Base-by-base conservation (phyloP, 192 early-diverging fungal species). In the Entophlyctis luteolus region DNA sequence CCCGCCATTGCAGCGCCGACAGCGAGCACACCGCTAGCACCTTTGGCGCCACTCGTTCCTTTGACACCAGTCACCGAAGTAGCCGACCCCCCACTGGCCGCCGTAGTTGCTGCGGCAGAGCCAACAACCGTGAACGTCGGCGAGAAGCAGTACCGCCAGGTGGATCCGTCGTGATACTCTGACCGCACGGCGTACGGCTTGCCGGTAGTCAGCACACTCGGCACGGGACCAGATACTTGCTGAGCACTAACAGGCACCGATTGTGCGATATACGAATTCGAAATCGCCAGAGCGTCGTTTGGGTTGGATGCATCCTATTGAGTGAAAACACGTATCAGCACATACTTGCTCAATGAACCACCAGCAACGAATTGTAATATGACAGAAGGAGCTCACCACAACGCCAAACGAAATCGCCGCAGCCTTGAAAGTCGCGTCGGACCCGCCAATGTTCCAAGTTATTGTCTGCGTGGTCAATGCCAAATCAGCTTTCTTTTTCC, bases 281-380 rank as follows among this genome's bases (percentile, higher is more conserved):
- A 16, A 25, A 59, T 39, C 22, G 37, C 36, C n/a, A 18, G 33
- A 20, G 57, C 57, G 57, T 36, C 27, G 57, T 36, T 39, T 3
- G 37, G 12, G 57, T 59, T 59, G 57, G 57, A 42, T 20, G 57
- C 57, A 42, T 59, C 57, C 57, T 56, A 33, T 4, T 10, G 8
- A 56, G n/a, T n/a, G n/a, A n/a, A n/a, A n/a, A n/a, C n/a, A n/a
- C n/a, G n/a, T n/a, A n/a, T n/a, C n/a, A n/a, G n/a, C n/a, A n/a
- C n/a, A n/a, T n/a, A n/a, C n/a, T n/a, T n/a, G n/a, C n/a, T n/a
- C n/a, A 56, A 10, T 14, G 10, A 42, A 42, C n/a, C n/a, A n/a
- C n/a, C n/a, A 12, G n/a, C n/a, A 42, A 42, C 3, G 38, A 12
- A 56, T 10, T 16, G 55, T 4, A 28, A 56, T 25, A 8, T 33